Base-by-base conservation (phyloP, 2,329 filamentous ascomycete species). In the Trichoderma atroviride region DNA sequence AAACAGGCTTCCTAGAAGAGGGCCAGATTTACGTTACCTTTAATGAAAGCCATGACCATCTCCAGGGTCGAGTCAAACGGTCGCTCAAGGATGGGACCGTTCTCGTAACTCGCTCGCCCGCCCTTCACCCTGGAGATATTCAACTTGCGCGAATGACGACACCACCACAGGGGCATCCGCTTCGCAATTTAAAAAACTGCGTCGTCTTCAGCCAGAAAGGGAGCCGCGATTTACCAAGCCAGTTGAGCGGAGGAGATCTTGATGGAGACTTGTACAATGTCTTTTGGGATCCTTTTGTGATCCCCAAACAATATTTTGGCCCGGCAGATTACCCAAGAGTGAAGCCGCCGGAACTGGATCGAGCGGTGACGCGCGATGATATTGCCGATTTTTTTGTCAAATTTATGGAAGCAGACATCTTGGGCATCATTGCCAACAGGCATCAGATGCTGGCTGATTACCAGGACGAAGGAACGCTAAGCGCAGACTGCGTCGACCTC, bases 261-360 rank as follows among this genome's bases (percentile, higher is more conserved):
- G 93, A 96, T 72, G 93, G 93, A 0, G 94, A 97, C 76, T 80
- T 92, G 0, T 97, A 92, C 78, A 91, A 93, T 72, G 80, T 96
- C 61, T 92, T 96, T 59, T 96, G 87, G 84, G 92, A 96, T 73
- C 73, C 78, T 0, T 75, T 78, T 0, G 82, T 89, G 0, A 77
- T 85, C 1, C 83, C 86, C 0, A 52, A 73, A 13, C 27, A 16
- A 0, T 81, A 79, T 0, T 87, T 83, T n/a, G 0, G 3, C 0
- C 87, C 93, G 0, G 92, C 93, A 0, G 88, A 93, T 71, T 96
- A 97, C 73, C 85, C 88, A 3, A 84, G 87, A 1, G 82, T 87
- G 0, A 19, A 73, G 0, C 87, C 91, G 0, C 70, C 83, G 0
- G 83, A 89, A 59, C 85, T 96, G n/a, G 83, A 85, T 9, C 83